Evolutionary conservation across 352 stramenopile species (phyloP).

Genomic region (Pythium chondricola): DNA sequence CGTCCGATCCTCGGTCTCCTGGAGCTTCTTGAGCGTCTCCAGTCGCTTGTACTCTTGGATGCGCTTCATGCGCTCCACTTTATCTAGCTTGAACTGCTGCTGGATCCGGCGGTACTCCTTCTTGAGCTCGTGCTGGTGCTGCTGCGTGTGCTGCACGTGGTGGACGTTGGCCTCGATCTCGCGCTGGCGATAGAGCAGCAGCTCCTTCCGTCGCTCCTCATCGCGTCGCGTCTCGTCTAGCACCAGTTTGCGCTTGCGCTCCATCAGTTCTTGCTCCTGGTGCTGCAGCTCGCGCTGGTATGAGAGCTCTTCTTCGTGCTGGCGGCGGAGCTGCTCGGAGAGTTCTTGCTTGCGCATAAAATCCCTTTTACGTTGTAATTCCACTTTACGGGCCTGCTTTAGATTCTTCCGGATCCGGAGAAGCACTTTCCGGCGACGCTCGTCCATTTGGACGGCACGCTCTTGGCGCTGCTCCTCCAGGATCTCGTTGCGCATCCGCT

Average conservation of each 20-base stretch:
- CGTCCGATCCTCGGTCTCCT: conserved; percentile 77
- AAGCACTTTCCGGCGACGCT: conserved; percentile 44
- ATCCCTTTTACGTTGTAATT: conserved; percentile 56
- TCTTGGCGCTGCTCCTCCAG: conserved; percentile 65
- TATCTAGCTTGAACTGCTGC: conserved; percentile 83
- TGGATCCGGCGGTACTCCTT: conserved; percentile 82
- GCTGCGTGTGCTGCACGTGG: conserved; percentile 61
- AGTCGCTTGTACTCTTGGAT: conserved; percentile 89
- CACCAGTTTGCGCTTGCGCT: conserved; percentile 65
- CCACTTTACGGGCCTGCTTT: conserved; percentile 52
- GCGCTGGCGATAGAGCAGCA: conserved; percentile 50
- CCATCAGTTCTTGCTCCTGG: conserved; percentile 62
- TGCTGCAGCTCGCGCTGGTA: conserved; percentile 46
- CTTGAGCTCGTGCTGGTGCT: conserved; percentile 67
- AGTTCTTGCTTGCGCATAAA: conserved; percentile 53
- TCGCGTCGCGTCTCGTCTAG: conserved; percentile 60
- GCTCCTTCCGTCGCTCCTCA: conserved; percentile 70
- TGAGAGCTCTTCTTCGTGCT: conserved; percentile 58
- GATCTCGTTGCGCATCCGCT: conserved; percentile 62
- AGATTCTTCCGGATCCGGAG: conserved; percentile 67
- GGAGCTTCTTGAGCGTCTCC: conserved; percentile 84
- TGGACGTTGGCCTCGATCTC: conserved; percentile 69
- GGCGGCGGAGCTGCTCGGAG: conserved; percentile 43
- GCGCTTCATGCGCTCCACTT: conserved; percentile 89
- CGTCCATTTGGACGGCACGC: conserved; percentile 59